Conservation (phyloP, 768 basidiomycete species). For the Trametes cubensis region DNA sequence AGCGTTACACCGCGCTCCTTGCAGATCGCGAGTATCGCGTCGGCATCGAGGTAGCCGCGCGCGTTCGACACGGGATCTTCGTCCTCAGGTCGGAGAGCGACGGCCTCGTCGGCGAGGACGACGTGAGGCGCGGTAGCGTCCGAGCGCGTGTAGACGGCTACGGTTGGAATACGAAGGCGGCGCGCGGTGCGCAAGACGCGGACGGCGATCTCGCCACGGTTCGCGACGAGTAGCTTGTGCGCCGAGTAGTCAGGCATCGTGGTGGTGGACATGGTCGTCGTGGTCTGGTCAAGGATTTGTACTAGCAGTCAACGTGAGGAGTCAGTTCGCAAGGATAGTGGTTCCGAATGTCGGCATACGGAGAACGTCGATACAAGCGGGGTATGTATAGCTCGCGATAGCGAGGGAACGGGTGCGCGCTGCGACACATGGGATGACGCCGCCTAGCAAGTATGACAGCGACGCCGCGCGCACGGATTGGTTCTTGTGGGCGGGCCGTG, state of each 20-base stretch:
- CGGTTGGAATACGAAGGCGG: conserved; percentile 50
- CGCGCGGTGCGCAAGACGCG: conserved; percentile 62
- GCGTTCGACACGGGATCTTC: conserved; percentile 41
- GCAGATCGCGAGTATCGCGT: conserved; percentile 47
- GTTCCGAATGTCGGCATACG: neutral
- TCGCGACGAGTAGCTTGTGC: conserved; percentile 64
- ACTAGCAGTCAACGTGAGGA: neutral
- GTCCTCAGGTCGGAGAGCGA: conserved; percentile 38
- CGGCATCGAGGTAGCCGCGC: conserved; percentile 44
- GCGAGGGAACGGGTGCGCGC: neutral
- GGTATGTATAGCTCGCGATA: conserved; percentile 7
- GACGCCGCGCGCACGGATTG: neutral
- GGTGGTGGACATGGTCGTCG: neutral
- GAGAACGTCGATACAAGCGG: neutral
- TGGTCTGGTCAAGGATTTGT: neutral
- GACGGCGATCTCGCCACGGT: conserved; percentile 73
- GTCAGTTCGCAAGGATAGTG: neutral
- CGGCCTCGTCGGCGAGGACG: conserved; percentile 52
- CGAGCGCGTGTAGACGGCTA: conserved; percentile 61
- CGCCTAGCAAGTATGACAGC: neutral
- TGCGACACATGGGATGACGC: neutral
- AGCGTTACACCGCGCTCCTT: conserved; percentile 46
- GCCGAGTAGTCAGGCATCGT: neutral
- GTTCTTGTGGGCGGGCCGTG: neutral
- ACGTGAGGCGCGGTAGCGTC: conserved; percentile 65